phyloP scores from a whole-genome alignment of 345 rosid species.

The Citrus unshiu region DNA sequence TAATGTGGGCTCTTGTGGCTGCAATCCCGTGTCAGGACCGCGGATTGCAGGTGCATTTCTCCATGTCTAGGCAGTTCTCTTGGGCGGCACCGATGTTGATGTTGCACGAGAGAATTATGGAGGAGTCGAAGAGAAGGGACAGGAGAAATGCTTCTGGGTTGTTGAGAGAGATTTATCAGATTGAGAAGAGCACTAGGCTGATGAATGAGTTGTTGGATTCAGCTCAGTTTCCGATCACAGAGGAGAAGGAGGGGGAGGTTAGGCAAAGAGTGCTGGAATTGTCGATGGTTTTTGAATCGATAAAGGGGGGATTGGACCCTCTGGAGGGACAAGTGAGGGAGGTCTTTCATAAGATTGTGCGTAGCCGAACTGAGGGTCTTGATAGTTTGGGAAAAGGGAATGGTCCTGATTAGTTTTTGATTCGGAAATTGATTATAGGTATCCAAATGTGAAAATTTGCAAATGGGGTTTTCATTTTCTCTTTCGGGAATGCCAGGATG shows the following conservation, averaged over 20 bases:
- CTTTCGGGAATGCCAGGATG: constrained; percentile 6
- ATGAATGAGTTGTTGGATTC: constrained; percentile 73
- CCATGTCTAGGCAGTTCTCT: constrained; percentile 57
- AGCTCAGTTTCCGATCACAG: constrained; percentile 58
- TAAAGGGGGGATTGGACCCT: constrained; percentile 71
- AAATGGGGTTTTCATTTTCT: constrained; percentile 1
- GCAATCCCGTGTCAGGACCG: constrained; percentile 98
- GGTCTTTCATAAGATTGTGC: constrained; percentile 78
- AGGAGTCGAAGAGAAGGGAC: constrained; percentile 76
- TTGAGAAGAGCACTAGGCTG: constrained; percentile 57
- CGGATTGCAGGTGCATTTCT: constrained; percentile 74
- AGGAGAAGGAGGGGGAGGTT: constrained; percentile 57
- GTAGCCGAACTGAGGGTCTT: constrained; percentile 78
- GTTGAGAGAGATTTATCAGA: constrained; percentile 76
- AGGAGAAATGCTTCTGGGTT: constrained; percentile 73
- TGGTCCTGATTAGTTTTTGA: constrained; percentile 22
- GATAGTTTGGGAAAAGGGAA: constrained; percentile 50
- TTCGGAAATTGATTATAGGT: background rate
- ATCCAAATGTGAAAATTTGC: constrained; percentile 8
- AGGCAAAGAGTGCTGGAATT: constrained; percentile 61
- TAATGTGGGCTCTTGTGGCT: constrained; percentile 93
- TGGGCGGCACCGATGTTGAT: constrained; percentile 67
- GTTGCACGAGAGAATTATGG: constrained; percentile 70
- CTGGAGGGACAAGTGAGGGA: constrained; percentile 82
- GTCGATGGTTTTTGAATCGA: constrained; percentile 38